Conservation (phyloP, 2,329 filamentous ascomycete genomes). For the Hypocrella siamensis region DNA sequence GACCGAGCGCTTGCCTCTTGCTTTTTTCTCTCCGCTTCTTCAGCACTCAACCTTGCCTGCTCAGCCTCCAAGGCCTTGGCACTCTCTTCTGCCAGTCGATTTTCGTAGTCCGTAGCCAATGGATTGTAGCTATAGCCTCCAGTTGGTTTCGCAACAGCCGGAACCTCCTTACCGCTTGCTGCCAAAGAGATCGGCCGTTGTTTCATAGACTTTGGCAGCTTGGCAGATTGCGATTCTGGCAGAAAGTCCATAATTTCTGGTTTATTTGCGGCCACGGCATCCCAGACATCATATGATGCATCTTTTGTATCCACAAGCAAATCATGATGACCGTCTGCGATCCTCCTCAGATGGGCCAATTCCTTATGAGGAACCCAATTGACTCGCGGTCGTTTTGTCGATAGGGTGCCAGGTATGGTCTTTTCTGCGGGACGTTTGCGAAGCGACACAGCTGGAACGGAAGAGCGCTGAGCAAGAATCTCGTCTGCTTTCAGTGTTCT, state of each 20-base stretch:
- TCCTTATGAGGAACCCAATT: conserved; percentile 79
- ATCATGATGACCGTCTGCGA: conserved; percentile 60
- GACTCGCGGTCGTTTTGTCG: conserved; percentile 59
- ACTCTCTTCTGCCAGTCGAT: conserved; percentile 57
- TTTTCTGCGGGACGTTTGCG: conserved; percentile 58
- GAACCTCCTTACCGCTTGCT: conserved; percentile 65
- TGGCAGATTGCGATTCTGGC: conserved; percentile 46
- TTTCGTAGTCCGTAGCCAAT: conserved; percentile 69
- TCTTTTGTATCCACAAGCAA: conserved; percentile 38
- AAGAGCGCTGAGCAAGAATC: conserved; percentile 74
- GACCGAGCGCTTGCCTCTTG: conserved; percentile 53
- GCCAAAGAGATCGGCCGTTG: conserved; percentile 66
- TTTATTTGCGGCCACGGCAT: conserved; percentile 20
- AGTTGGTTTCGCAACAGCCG: conserved; percentile 62
- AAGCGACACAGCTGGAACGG: conserved; percentile 60
- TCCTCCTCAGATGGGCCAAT: conserved; percentile 57
- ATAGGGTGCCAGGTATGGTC: conserved; percentile 53
- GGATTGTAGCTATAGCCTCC: conserved; percentile 91
- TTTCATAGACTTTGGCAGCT: conserved; percentile 60
- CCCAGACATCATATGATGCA: conserved; percentile 70
- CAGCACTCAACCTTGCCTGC: conserved; percentile 51
- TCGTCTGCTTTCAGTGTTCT: conserved; percentile 83
- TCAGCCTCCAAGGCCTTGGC: conserved; percentile 68
- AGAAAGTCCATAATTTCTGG: conserved; percentile 40
- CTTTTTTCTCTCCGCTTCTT: conserved; percentile 50